phyloP scores from a whole-genome alignment of 306 rosid genomes.

The Quercus bicolor region DNA sequence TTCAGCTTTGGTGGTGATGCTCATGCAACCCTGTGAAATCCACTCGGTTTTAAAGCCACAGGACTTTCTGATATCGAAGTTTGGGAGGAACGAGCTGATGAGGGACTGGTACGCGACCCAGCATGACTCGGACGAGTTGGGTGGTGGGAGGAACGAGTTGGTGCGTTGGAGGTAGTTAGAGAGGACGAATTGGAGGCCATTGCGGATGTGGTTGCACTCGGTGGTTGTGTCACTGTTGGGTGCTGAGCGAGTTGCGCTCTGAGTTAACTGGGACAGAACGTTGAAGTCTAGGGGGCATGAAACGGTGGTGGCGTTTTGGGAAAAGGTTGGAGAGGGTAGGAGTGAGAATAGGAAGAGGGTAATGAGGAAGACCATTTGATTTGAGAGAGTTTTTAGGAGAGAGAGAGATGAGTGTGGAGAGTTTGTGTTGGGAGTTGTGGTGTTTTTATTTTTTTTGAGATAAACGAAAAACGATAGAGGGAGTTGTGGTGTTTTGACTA shows the following conservation, averaged over 20 bases:
- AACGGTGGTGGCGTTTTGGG: slow-evolving; percentile 23
- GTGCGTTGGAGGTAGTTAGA: slow-evolving; percentile 57
- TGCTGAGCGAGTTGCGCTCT: slow-evolving; percentile 10
- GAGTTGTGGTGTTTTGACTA: no score
- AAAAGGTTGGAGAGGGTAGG: background rate
- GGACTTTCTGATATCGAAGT: slow-evolving; percentile 34
- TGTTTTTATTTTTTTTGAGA: no score
- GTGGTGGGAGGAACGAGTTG: slow-evolving; percentile 47
- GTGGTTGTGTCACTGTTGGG: background rate
- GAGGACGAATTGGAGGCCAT: slow-evolving; percentile 62
- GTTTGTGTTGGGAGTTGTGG: no score
- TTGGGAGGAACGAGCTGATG: background rate
- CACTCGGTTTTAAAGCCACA: slow-evolving; percentile 52
- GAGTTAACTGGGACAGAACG: slow-evolving; percentile 38
- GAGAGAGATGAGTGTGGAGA: no score
- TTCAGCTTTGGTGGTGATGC: slow-evolving; percentile 45
- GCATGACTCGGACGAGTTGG: slow-evolving; percentile 44
- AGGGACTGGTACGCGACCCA: slow-evolving; percentile 37
- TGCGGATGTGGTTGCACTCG: slow-evolving; percentile 51
- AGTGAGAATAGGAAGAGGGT: slow-evolving; percentile 2
- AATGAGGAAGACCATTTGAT: background rate
- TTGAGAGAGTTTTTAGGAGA: background rate
- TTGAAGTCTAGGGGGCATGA: slow-evolving; percentile 72
- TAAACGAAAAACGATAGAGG: no score
- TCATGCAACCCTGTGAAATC: slow-evolving; percentile 72